phyloP scores from a whole-genome alignment of 371 early-diverging fungal genomes.

The Nosema muscidifuracis region DNA sequence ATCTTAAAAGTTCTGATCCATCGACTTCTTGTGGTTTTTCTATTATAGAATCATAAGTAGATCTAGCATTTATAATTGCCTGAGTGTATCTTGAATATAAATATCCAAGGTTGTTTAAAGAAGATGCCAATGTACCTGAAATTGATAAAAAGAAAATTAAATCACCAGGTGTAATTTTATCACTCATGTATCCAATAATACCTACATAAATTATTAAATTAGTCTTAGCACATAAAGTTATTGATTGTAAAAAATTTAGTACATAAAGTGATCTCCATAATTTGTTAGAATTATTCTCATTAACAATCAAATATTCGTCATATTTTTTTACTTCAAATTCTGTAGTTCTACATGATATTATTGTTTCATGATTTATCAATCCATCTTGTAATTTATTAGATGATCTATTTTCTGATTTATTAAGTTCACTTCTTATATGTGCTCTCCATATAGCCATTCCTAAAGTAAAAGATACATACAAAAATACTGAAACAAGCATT shows the following conservation, averaged over 20 bases:
- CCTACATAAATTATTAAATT: constrained; percentile 40
- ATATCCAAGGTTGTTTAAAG: constrained; percentile 54
- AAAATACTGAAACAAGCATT: constrained; percentile 30
- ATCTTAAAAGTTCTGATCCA: not conserved
- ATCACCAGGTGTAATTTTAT: constrained; percentile 24
- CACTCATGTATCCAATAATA: constrained; percentile 6
- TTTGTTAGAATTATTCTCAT: constrained; percentile 16
- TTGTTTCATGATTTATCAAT: constrained; percentile 54
- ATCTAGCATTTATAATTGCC: constrained; percentile 39
- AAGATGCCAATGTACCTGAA: constrained; percentile 15
- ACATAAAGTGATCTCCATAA: constrained; percentile 50
- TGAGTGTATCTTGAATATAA: constrained; percentile 53
- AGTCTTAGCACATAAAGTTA: constrained; percentile 35
- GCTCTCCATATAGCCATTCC: constrained; percentile 55
- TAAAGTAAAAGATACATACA: constrained; percentile 52
- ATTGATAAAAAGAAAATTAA: constrained; percentile 46
- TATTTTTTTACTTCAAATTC: constrained; percentile 46
- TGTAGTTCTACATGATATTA: constrained; percentile 44
- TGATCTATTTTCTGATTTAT: constrained; percentile 40
- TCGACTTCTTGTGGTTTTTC: not conserved
- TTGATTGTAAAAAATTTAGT: constrained; percentile 54
- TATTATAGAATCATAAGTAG: not conserved
- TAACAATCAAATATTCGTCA: constrained; percentile 33
- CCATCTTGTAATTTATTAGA: constrained; percentile 48
- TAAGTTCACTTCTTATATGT: constrained; percentile 47